Base-by-base conservation (phyloP, 148 eudicot genomes). In the Chenopodium berlandieri region DNA sequence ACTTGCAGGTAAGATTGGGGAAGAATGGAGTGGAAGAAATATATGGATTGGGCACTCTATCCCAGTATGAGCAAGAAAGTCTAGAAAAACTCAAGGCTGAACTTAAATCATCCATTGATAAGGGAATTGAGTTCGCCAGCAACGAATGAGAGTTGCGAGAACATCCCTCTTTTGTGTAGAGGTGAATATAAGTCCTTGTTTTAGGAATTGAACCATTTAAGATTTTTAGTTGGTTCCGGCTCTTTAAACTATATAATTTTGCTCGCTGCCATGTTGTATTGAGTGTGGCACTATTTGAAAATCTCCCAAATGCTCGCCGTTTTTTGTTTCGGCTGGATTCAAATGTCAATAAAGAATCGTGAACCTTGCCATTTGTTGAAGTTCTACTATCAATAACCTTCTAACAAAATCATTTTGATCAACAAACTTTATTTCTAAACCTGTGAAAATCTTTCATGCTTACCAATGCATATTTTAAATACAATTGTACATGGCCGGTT, bases 1-100 rank as follows among this genome's bases (percentile, higher is more conserved):
- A 50, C 58, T 48, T 86, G 80, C 97, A 96, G 99, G 98, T 96
- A 87, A 91, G 89, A 80, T 91, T 96, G 9, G 99, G 99, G 22
- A 92, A 89, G 92, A 91, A 90, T 65, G 99, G 99, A n/a, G 93
- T 96, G 56, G 98, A 96, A 72, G 97, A 96, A 88, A 83, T 94
- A 25, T 62, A 86, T 6, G 98, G 91, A 47, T 75, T 96, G 69
- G 98, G 98, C 8, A 44, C 94, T 2, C 89, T 96, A 58, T 86
- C 95, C 11, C 95, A 90, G 73, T 88, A 23, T 30, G 98, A 94
- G 88, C 67, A 90, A 81, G 84, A 96, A 80, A 90, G 92, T 62
- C 83, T 94, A 72, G 94, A 90, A 75, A 85, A 81, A 34, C 86
- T 96, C 84, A 82, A 87, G 83, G 82, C 93, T 0, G 97, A 96